Conservation (phyloP, 371 early-diverging fungal genomes). For the Syncephalis plumigaleata region DNA sequence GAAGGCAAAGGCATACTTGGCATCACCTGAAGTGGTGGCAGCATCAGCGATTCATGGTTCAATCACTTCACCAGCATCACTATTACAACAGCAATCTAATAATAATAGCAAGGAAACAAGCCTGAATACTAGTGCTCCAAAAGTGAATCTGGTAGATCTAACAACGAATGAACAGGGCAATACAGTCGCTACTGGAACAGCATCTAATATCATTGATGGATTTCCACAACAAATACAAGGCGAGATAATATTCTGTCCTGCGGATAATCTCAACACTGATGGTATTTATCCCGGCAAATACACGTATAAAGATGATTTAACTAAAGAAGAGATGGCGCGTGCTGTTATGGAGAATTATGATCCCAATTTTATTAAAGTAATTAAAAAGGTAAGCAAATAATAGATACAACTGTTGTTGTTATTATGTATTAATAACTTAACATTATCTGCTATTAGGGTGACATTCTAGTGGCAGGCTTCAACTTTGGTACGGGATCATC, state of each 20-base stretch:
- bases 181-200: background rate
- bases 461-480: constrained; percentile 76
- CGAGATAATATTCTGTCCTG: constrained; percentile 65
- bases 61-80: constrained; percentile 28
- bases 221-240: constrained; percentile 59
- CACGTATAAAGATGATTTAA: constrained; percentile 87
- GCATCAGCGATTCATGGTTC: constrained; percentile 76
- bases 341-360: constrained; percentile 97
- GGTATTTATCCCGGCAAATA: constrained; percentile 93
- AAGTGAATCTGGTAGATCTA: too few species aligned
- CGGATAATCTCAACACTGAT: constrained; percentile 92
- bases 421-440: background rate
- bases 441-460: constrained; percentile 18
- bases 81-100: background rate
- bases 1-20: constrained; percentile 73
- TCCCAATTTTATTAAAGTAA: constrained; percentile 50
- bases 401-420: too few species aligned
- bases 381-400: constrained; percentile 15
- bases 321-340: constrained; percentile 66
- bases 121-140: background rate
- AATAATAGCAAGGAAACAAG: background rate
- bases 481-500: constrained; percentile 95
- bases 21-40: constrained; percentile 85
- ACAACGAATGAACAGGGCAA: background rate
- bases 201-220: constrained; percentile 20